Base-by-base conservation (phyloP, 768 basidiomycete genomes). In the Boletus rufocinnamomeus region DNA sequence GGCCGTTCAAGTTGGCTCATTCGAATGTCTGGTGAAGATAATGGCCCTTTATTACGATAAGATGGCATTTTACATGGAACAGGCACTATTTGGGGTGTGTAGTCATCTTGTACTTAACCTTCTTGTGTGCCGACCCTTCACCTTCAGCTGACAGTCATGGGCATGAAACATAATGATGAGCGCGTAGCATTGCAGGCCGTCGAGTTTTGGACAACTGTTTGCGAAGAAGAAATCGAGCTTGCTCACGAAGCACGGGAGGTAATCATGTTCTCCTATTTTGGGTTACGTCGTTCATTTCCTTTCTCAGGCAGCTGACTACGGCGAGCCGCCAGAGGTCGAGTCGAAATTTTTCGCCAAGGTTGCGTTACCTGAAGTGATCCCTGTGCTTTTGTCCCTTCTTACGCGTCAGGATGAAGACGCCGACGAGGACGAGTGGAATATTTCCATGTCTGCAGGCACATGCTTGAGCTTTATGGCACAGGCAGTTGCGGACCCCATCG, bases 21-120 rank as follows among this genome's bases (percentile, higher is more conserved):
- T 97, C 67, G 95, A 97, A 72, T 94, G 91, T 75, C 79, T 99
- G 16, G 96, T 98, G 32, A 84, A 88, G 68, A 97, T 98, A 70
- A 98, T 99, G 97, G 87, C 89, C 56, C 78, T 97, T 56, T 99
- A 98, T 79, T 99, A 99, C 74, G 95, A 96, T 68, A 98, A 96
- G 80, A 99, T 99, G 97, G 86, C 84, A 37, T 88, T 96, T 72
- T 99, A 99, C 80, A 99, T 99, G 97, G 97, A 99, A 72, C 90
- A 95, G 70, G 97, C 97, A 0, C 76, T 99, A 34, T 99, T 98
- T 68, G 97, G 97, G 44, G 95, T 97, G 76, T 56, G 89, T 83
- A 19, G 14, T 60, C 48, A 32, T 55, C 50, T 52, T 16, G 17
- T 23, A 45, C 27, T 52, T 52, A 4, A 54, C 65, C 57, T 54